Base-by-base conservation (phyloP, 306 rosid genomes). In the Malus sylvestris region DNA sequence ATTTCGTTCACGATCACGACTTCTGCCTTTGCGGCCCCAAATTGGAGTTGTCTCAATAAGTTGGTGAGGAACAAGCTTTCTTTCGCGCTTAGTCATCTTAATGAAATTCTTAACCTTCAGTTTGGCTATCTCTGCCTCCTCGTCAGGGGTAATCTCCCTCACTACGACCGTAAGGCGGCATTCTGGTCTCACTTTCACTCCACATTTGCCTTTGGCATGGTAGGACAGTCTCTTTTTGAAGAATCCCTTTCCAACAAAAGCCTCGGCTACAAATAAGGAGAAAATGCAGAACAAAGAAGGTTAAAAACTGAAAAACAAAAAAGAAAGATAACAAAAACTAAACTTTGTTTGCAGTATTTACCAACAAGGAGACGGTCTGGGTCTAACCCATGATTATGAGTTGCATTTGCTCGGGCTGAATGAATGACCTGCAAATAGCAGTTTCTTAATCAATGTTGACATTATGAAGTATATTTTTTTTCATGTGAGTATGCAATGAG, bases 311-410 rank as follows among this genome's bases (percentile, higher is more conserved):
- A 38, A 40, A 51, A 33, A 42, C 44, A 8, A 66, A 67, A 66
- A 65, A 65, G 2, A 51, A 29, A 3, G 38, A 62, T 3, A 10
- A 22, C 14, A 57, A 57, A 61, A 70, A 68, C 53, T 22, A 11
- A 82, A 81, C 30, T 81, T 76, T 65, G 61, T 27, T 75, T 58
- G 45, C 67, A 57, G 59, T 23, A 80, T 67, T 68, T 83, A 95
- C 98, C 98, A 61, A 95, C 86, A 64, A 95, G 92, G 82, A 95
- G 97, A 58, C 96, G 92, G 3, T 92, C 97, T 6, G 97, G 74
- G 84, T 92, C 90, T 80, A 95, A 75, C 53, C 96, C 96, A 55
- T 92, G 96, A 84, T 95, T 92, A 84, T 95, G 97, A 51, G 96
- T 79, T 73, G 97, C 97, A 23, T 95, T 95, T 79, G 96, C 98